Evolutionary conservation across 768 basidiomycete species (phyloP).

Genomic region (Russula lepida): DNA sequence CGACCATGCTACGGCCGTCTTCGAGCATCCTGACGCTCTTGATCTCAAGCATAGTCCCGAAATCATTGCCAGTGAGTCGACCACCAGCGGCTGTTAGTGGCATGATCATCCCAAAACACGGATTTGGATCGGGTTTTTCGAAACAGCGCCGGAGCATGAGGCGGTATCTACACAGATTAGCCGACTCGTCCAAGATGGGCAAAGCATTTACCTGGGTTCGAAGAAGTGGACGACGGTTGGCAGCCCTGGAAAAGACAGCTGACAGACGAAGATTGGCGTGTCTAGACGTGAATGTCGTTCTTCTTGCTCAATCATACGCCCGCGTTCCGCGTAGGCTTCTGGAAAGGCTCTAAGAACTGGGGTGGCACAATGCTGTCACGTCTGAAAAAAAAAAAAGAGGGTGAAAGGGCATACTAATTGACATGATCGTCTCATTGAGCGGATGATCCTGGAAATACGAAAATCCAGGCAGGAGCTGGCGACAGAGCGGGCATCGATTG

Average conservation of each 20-base stretch:
- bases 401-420: conserved; percentile 45
- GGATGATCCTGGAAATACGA: conserved; percentile 77
- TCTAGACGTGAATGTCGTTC: conserved; percentile 72
- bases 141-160: conserved; percentile 96
- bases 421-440: conserved; percentile 59
- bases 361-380: not conserved
- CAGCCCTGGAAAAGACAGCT: conserved; percentile 84
- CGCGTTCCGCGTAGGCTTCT: conserved; percentile 53
- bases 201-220: conserved; percentile 58
- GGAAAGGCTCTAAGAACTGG: conserved; percentile 67
- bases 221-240: conserved; percentile 88
- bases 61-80: conserved; percentile 42
- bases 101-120: conserved; percentile 93
- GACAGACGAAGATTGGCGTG: conserved; percentile 87
- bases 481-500: conserved; percentile 75
- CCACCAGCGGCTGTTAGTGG: conserved; percentile 38
- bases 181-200: not conserved
- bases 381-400: not conserved
- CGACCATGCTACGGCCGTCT: conserved; percentile 84
- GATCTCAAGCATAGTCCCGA: conserved; percentile 93
- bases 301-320: conserved; percentile 57
- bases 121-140: conserved; percentile 51
- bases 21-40: conserved; percentile 75
- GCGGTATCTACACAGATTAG: conserved; percentile 50
- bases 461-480: conserved; percentile 65